These are phyloP conservation scores for Stereocaulon alpinum DNA, from an alignment of 495 filamentous ascomycete species.

Conservation along the genomic window DNA sequence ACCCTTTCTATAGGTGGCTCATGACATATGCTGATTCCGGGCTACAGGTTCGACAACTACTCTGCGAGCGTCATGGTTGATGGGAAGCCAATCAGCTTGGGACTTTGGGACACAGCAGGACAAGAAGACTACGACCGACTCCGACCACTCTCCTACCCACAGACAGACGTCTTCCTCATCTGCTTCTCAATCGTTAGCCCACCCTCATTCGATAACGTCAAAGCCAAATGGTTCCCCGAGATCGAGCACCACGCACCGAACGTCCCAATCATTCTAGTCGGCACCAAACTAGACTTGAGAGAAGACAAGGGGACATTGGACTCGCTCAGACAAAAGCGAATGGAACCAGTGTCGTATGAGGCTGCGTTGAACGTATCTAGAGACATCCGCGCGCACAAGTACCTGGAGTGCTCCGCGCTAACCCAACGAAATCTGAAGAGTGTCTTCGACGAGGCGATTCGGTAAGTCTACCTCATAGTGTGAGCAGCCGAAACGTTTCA, in stretches of 20 bases:
- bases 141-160: constrained; percentile 89
- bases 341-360: constrained; percentile 86
- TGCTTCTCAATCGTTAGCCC: constrained; percentile 98
- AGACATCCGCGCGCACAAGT: constrained; percentile 89
- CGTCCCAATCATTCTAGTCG: constrained; percentile 93
- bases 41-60: constrained; percentile 92
- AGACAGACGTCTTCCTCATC: constrained; percentile 96
- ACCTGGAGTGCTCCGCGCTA: constrained; percentile 95
- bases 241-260: constrained; percentile 93
- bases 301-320: constrained; percentile 77
- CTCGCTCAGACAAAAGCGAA: constrained; percentile 68
- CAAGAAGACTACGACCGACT: constrained; percentile 98
- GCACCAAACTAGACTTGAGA: constrained; percentile 92
- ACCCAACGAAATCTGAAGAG: constrained; percentile 94
- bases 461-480: constrained; percentile 40
- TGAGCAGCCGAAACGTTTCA: neutral
- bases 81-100: constrained; percentile 90
- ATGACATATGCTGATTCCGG: constrained; percentile 9
- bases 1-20: constrained; percentile 7
- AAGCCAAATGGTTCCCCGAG: constrained; percentile 92
- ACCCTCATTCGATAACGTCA: constrained; percentile 94
- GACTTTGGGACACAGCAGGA: constrained; percentile 97
- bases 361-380: constrained; percentile 75
- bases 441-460: constrained; percentile 95
- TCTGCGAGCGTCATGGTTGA: constrained; percentile 98